A percentile compares a stretch with the other conserved stretches of the same genome.
phyloP scores from a whole-genome alignment of 2,329 filamentous ascomycete species.

The Colletotrichum somersetense region DNA sequence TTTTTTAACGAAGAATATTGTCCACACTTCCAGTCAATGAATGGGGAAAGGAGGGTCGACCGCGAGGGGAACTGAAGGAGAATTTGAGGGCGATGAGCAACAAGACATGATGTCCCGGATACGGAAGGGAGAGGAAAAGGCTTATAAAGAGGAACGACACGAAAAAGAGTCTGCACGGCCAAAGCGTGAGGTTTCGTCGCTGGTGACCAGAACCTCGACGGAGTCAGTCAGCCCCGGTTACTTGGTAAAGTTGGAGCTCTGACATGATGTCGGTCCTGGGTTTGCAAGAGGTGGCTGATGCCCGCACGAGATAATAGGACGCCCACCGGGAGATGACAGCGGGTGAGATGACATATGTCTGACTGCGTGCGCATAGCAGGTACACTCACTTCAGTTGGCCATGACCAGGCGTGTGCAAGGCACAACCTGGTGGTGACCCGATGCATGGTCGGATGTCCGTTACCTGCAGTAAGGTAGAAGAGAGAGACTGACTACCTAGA shows the following conservation, averaged over 20 bases:
- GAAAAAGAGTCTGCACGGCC: conserved; percentile 13
- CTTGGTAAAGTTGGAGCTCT: conserved; percentile 36
- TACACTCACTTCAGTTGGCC: conserved; percentile 17
- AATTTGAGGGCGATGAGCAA: conserved; percentile 20
- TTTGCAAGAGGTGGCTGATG: conserved; percentile 25
- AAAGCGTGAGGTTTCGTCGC: conserved; percentile 15
- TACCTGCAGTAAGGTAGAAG: conserved; percentile 20
- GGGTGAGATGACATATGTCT: conserved; percentile 35
- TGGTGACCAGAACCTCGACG: background rate
- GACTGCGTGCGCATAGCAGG: conserved; percentile 36
- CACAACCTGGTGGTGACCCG: conserved; percentile 21
- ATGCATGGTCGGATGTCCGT: conserved; percentile 39
- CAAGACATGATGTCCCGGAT: background rate
- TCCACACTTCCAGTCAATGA: conserved; percentile 30
- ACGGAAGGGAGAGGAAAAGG: conserved; percentile 1
- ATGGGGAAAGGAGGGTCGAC: conserved; percentile 24
- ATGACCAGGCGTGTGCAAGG: conserved; percentile 28
- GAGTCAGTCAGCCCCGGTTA: conserved; percentile 20
- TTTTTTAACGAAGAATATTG: conserved; percentile 2
- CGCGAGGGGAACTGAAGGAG: conserved; percentile 2
- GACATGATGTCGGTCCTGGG: conserved; percentile 28
- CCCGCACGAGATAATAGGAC: conserved; percentile 20
- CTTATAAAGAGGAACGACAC: conserved; percentile 26
- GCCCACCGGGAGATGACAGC: conserved; percentile 5
- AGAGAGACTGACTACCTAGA: conserved; percentile 3